Conservation (phyloP, 1,284 basidiomycete genomes). For the Apiotrichum gamsii region DNA sequence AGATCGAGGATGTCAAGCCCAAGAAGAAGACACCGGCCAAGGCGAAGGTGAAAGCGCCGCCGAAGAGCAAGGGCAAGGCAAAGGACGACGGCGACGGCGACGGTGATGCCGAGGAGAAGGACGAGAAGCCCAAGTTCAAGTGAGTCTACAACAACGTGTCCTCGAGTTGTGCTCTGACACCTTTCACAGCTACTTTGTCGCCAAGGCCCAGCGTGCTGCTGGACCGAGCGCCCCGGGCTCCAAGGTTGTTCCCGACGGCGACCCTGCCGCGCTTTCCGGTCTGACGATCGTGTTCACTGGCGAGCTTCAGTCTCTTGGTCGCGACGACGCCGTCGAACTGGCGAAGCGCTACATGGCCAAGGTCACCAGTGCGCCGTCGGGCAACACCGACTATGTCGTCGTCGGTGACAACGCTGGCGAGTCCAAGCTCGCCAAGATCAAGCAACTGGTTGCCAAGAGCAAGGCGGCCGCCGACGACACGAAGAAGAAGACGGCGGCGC, state of each 20-base stretch:
- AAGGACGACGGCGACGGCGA: slow-evolving; percentile 13
- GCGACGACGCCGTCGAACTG: slow-evolving; percentile 80
- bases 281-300: slow-evolving; percentile 94
- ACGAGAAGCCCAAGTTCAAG: slow-evolving; percentile 42
- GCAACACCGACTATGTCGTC: slow-evolving; percentile 84
- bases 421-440: slow-evolving; percentile 78
- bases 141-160: too few species aligned
- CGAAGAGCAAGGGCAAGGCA: slow-evolving; percentile 5
- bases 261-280: slow-evolving; percentile 75
- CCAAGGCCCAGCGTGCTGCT: slow-evolving; percentile 58
- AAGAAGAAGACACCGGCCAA: slow-evolving; percentile 15
- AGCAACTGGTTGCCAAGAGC: slow-evolving; percentile 56
- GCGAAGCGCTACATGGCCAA: slow-evolving; percentile 89
- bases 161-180: too few species aligned
- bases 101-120: slow-evolving; percentile 18
- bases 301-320: slow-evolving; percentile 75
- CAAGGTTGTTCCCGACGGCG: slow-evolving; percentile 72
- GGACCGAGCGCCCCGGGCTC: slow-evolving; percentile 61
- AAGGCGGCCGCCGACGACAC: too few species aligned
- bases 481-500: slow-evolving; percentile 62
- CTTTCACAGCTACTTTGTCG: slow-evolving; percentile 51
- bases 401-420: slow-evolving; percentile 83
- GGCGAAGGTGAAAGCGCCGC: slow-evolving; percentile 3
- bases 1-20: too few species aligned
- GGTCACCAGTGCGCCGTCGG: slow-evolving; percentile 79